Evolutionary conservation across 495 filamentous ascomycete genomes (phyloP), one percentile per base, ranked within the genome.

Genomic region (Lasiosphaeria hispida): DNA sequence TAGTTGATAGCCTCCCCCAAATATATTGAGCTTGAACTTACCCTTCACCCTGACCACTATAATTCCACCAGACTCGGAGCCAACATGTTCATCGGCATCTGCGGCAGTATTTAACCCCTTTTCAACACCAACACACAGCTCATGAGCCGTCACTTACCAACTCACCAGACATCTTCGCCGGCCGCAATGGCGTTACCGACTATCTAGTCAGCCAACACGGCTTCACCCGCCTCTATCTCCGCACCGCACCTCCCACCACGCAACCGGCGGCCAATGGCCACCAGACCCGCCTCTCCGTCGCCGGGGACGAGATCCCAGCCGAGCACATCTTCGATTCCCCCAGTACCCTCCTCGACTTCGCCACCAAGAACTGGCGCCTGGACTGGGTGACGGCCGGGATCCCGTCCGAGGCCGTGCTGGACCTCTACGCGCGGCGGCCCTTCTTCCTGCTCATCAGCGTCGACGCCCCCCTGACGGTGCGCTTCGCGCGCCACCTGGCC

Each of bases 391-490:
- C 87, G 0, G 91, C 89, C 18, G 85, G 91, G 64, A 86, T 96
- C 58, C 80, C 84, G 72, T 80, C 85, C 63, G 85, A 87, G 34
- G 57, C 57, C 1, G 79, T 86, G 7, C 76, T 96, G 1, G 89
- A 96, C 60, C 75, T 81, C 10, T 84, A 97, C 37, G 70, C 83
- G 37, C 79, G 86, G 19, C 85, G 94, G 10, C 94, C 94, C 1
- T 96, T 94, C 75, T 98, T 97, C 75, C 80, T 98, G 49, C 83
- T 97, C 13, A 80, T 97, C 57, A 92, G 88, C 68, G 84, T 98
- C 43, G 93, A 97, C 69, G 94, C 93, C 2, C 94, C 94, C 1
- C 78, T 96, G 4, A 85, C 80, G 55, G 77, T 91, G 19, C 85
- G 94, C 54, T 97, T 90, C 19, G 14, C 34, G n/a, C 53, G 34